Percentiles rank a stretch among this genome's conserved stretches.
phyloP scores from a whole-genome alignment of 2,329 filamentous ascomycete species.

The Bipolaris zeicola region DNA sequence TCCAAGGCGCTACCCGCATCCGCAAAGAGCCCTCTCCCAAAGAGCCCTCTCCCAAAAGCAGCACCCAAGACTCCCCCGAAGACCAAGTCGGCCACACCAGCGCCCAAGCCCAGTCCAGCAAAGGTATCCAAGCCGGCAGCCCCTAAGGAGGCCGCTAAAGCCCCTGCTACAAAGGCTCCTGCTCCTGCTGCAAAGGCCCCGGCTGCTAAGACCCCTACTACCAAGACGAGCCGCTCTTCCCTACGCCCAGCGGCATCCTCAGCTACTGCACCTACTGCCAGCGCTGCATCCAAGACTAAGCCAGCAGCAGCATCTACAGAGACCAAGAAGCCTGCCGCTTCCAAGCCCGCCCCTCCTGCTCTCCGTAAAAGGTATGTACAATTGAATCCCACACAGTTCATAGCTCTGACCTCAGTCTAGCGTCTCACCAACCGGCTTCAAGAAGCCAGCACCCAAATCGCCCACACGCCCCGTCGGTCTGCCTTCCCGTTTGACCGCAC shows the following conservation, averaged over 20 bases:
- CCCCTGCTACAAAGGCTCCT: constrained; percentile 19
- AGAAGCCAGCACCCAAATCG: constrained; percentile 58
- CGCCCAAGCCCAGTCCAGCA: constrained; percentile 29
- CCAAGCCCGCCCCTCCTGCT: constrained; percentile 20
- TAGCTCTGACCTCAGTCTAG: constrained; percentile 17
- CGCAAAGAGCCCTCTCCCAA: constrained; percentile 43
- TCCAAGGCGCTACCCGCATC: constrained; percentile 27
- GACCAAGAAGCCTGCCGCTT: constrained; percentile 20
- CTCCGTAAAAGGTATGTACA: constrained; percentile 20
- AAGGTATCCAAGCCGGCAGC: constrained; percentile 28
- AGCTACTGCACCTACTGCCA: constrained; percentile 31
- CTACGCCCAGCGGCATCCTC: constrained; percentile 31
- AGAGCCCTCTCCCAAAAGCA: constrained; percentile 41
- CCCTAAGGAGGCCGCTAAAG: constrained; percentile 31
- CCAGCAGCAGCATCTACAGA: constrained; percentile 9
- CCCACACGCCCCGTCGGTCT: constrained; percentile 71
- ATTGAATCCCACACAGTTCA: background rate
- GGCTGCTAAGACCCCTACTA: constrained; percentile 15
- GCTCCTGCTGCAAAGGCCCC: constrained; percentile 5
- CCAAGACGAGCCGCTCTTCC: constrained; percentile 39
- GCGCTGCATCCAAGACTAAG: constrained; percentile 23
- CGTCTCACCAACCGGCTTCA: constrained; percentile 39
- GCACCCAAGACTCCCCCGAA: constrained; percentile 42
- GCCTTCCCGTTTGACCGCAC: constrained; percentile 70
- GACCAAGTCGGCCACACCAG: constrained; percentile 22